These are phyloP conservation scores for Petunia axillaris DNA, from an alignment of 257 asterid species.

Conservation along the genomic window DNA sequence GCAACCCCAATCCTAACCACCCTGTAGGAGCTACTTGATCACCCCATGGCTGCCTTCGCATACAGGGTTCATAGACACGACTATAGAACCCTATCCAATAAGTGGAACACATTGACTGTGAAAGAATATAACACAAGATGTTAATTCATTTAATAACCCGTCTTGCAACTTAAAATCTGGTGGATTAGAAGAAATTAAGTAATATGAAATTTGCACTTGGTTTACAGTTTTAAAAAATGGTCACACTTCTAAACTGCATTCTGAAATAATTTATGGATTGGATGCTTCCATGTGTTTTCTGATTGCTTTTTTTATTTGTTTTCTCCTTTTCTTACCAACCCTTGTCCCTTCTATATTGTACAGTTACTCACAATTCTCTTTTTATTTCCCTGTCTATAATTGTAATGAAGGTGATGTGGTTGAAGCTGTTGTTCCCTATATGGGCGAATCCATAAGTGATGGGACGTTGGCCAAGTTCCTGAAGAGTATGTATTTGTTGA, in stretches of 20 bases:
- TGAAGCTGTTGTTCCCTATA: slow-evolving; percentile 93
- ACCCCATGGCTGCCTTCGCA: not conserved
- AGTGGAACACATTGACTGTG: not conserved
- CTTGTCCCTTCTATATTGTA: slow-evolving; percentile 15
- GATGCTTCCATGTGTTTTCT: not conserved
- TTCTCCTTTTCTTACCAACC: not conserved
- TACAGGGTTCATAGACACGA: not conserved
- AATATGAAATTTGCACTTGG: not conserved
- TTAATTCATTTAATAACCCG: not conserved
- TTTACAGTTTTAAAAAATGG: not conserved
- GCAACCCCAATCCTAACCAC: not conserved
- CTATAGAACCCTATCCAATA: not conserved
- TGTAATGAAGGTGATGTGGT: slow-evolving; percentile 65
- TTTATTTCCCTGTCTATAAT: slow-evolving; percentile 27
- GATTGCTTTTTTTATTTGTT: not conserved
- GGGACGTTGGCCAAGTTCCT: slow-evolving; percentile 85
- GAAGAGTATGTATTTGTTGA: slow-evolving; percentile 62
- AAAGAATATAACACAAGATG: not conserved
- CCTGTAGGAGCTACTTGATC: not conserved
- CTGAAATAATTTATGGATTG: not conserved
- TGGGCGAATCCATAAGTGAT: slow-evolving; percentile 97
- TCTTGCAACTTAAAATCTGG: not conserved
- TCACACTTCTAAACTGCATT: not conserved
- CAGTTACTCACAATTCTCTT: slow-evolving; percentile 16
- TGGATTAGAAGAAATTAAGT: not conserved